Base-by-base conservation (phyloP, 345 rosid genomes). In the Eucalyptus sideroxylon region DNA sequence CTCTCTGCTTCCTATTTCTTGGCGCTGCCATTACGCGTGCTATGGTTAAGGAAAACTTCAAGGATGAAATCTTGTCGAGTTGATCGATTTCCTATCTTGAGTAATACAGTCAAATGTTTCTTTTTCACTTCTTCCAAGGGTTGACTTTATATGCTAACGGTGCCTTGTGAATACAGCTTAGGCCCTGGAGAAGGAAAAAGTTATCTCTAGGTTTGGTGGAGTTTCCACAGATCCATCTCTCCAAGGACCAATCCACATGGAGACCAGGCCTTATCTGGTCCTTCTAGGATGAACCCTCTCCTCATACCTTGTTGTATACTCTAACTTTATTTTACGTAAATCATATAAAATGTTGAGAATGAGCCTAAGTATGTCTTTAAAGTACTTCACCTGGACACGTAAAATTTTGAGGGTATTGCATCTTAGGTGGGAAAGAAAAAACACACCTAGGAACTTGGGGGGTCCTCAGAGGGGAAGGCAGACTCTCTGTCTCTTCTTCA, bases 401-500 rank as follows among this genome's bases (percentile, higher is more conserved):
- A 53, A 19, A 53, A 53, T 53, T 53, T 8, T 19, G 24, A 19
- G 56, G 24, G 56, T 19, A 53, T 8, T 53, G 24, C 24, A 53
- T 53, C 10, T 53, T 53, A 8, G 56, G 56, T 3, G 56, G 56
- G 56, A 24, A 53, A 53, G 56, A 53, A 53, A 53, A 53, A 3
- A 53, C 24, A 53, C 56, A 19, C 56, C 56, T 19, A 8, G 5
- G 26, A 19, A 53, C 56, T 19, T 53, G 24, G 24, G 56, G 56
- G 56, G 56, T 53, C 24, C 56, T 53, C 1, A 53, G 0, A 53
- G 56, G 56, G 24, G 56, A 53, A 19, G 24, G 56, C 2, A 19
- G 24, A 0, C 24, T 53, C 24, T 53, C 10, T 10, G 0, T 53
- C 56, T 53, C 2, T 53, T 53, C 24, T 19, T 53, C 0, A 0